Evolutionary conservation across 2,329 filamentous ascomycete genomes (phyloP).

Genomic region (Microsporum ferrugineum): DNA sequence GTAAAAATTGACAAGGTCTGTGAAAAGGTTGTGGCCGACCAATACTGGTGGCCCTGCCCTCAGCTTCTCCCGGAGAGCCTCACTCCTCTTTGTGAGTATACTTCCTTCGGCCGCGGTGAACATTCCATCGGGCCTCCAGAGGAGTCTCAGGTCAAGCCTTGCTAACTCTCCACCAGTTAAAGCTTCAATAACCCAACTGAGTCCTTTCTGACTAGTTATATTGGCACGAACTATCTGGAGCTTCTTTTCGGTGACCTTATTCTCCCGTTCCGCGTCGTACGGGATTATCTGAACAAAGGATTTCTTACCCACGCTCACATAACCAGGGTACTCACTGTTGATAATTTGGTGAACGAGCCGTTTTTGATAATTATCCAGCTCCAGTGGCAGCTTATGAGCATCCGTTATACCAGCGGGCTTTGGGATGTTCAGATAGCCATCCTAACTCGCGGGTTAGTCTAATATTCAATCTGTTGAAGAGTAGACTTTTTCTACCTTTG

Average conservation of each 20-base stretch:
- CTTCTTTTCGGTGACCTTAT: conserved; percentile 21
- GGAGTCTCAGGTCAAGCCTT: conserved; percentile 25
- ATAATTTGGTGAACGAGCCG: conserved; percentile 55
- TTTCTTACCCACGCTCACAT: conserved; percentile 29
- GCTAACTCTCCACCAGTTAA: conserved; percentile 33
- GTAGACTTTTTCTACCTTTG: conserved; percentile 9
- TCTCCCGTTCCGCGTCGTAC: conserved; percentile 28
- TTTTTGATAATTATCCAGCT: conserved; percentile 50
- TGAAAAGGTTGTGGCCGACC: conserved; percentile 54
- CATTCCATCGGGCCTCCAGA: conserved; percentile 14
- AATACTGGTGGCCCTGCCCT: conserved; percentile 40
- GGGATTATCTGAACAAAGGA: conserved; percentile 33
- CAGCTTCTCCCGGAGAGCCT: conserved; percentile 27
- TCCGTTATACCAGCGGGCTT: conserved; percentile 18
- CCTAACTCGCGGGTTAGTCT: neutral
- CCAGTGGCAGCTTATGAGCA: conserved; percentile 16
- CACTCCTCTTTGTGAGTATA: conserved; percentile 18
- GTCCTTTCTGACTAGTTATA: conserved; percentile 30
- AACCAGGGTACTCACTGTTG: conserved; percentile 44
- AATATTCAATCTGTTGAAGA: neutral
- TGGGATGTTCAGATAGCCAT: conserved; percentile 35
- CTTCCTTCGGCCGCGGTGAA: conserved; percentile 13
- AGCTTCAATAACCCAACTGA: conserved; percentile 39
- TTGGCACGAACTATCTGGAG: conserved; percentile 19
- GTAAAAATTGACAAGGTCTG: conserved; percentile 52